These are phyloP conservation scores for Mycena maculata DNA, from an alignment of 768 basidiomycete genomes.

Conservation along the genomic window DNA sequence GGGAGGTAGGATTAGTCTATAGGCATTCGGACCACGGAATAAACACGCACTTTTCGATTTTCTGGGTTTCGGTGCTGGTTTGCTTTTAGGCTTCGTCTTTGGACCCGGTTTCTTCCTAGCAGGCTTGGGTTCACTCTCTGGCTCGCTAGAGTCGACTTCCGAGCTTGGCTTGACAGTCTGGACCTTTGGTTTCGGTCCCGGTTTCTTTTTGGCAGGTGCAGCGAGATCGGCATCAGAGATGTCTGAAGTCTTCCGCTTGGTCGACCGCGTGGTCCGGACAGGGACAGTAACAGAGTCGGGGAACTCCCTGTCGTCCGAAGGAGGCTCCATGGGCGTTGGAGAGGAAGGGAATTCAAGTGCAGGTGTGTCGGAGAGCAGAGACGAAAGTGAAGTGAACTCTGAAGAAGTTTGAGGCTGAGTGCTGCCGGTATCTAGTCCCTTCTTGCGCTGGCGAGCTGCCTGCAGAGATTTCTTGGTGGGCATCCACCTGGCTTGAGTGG, in stretches of 20 bases:
- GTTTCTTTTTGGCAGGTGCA: slow-evolving; percentile 14
- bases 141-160: background rate
- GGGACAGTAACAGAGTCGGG: background rate
- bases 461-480: background rate
- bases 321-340: too few species aligned
- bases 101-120: slow-evolving; percentile 13
- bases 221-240: slow-evolving; percentile 14
- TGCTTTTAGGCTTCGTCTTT: slow-evolving; percentile 1
- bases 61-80: background rate
- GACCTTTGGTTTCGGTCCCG: slow-evolving; percentile 9
- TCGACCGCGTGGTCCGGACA: background rate
- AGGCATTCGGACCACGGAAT: slow-evolving; percentile 4
- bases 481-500: slow-evolving; percentile 11
- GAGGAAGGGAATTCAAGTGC: too few species aligned
- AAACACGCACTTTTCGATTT: slow-evolving; percentile 13
- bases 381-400: background rate
- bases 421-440: slow-evolving; percentile 7
- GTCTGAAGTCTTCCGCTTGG: slow-evolving; percentile 17
- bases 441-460: slow-evolving; percentile 16
- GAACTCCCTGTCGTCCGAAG: too few species aligned
- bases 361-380: too few species aligned
- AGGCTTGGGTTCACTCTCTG: slow-evolving; percentile 6
- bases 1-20: background rate
- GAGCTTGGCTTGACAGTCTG: slow-evolving; percentile 10
- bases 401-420: slow-evolving; percentile 18